Base-by-base conservation (phyloP, 371 early-diverging fungal genomes). In the Mucor circinelloides region DNA sequence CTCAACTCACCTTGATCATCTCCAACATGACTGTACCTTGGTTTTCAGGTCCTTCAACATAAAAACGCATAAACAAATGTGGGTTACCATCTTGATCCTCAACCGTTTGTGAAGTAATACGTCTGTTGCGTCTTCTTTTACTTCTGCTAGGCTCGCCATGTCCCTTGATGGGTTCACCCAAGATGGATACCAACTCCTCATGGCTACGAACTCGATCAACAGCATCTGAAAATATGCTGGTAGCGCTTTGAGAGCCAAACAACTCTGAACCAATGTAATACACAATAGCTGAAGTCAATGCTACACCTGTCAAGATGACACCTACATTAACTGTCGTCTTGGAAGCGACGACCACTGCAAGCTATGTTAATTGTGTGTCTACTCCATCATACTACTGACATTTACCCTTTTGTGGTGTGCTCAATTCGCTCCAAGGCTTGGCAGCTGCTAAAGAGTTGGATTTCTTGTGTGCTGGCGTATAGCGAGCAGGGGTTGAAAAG, bases 11-110 rank as follows among this genome's bases (percentile, higher is more conserved):
- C 71, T 85, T 85, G 44, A 80, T 69, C 86, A 85, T 85, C 30
- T 85, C 83, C 34, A 85, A 30, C 61, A 76, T 74, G 8, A 78
- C 83, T 1, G 79, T 76, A 30, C 85, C 85, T 58, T 80, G 78
- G 40, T 69, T 81, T 19, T 75, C 56, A 0, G 82, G 77, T 5
- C 85, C 85, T 40, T 85, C 85, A 8, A 85, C 75, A 68, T 78
- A 83, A 67, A 85, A 82, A 1, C 80, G 73, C 82, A 85, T 83
- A 64, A 85, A 66, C 66, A 85, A 38, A 58, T 85, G 85, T 34
- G 77, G 78, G 21, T 77, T 68, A 34, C 75, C 70, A 7, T 78
- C 67, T 1, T 46, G 57, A 48, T 83, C 85, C 64, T 81, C 71
- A 9, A 78, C 75, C 10, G 79, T 69, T 68, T 81, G 85, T 1